Evolutionary conservation across 2,329 filamentous ascomycete genomes (phyloP).

Genomic region (Pseudopyricularia javanii): DNA sequence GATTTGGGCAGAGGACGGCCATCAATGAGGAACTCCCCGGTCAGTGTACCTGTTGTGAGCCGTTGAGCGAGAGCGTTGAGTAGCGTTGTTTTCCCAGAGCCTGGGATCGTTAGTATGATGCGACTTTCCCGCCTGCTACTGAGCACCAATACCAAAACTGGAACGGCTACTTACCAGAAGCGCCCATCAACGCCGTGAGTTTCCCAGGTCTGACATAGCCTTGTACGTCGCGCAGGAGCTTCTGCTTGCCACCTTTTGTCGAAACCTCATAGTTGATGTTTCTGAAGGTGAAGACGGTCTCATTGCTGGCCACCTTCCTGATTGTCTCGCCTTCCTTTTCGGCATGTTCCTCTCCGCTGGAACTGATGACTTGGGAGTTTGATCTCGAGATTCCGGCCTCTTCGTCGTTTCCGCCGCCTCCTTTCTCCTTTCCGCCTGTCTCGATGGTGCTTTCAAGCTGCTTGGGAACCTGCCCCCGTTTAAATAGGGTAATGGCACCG

Average conservation of each 20-base stretch:
- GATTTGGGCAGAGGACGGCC: slow-evolving; percentile 39
- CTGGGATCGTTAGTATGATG: slow-evolving; percentile 14
- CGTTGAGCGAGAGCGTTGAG: slow-evolving; percentile 61
- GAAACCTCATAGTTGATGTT: neutral
- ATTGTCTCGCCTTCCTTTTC: neutral
- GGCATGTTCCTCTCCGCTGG: neutral
- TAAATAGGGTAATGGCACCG: neutral
- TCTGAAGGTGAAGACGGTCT: neutral
- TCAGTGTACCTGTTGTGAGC: slow-evolving; percentile 40
- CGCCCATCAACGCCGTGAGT: slow-evolving; percentile 68
- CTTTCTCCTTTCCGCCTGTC: neutral
- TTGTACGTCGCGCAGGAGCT: slow-evolving; percentile 66
- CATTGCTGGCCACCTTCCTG: neutral
- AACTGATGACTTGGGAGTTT: neutral
- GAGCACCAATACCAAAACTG: neutral
- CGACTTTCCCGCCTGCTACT: no score
- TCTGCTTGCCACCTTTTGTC: slow-evolving; percentile 38
- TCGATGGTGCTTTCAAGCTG: neutral
- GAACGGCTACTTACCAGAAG: slow-evolving; percentile 38
- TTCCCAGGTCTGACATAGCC: slow-evolving; percentile 77
- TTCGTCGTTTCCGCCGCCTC: neutral
- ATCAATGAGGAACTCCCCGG: slow-evolving; percentile 49
- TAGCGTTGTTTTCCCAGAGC: slow-evolving; percentile 71
- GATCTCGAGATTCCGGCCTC: neutral
- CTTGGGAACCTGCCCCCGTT: neutral